Evolutionary conservation across 345 rosid species (phyloP).

Genomic region (Leavenworthia alabamica): DNA sequence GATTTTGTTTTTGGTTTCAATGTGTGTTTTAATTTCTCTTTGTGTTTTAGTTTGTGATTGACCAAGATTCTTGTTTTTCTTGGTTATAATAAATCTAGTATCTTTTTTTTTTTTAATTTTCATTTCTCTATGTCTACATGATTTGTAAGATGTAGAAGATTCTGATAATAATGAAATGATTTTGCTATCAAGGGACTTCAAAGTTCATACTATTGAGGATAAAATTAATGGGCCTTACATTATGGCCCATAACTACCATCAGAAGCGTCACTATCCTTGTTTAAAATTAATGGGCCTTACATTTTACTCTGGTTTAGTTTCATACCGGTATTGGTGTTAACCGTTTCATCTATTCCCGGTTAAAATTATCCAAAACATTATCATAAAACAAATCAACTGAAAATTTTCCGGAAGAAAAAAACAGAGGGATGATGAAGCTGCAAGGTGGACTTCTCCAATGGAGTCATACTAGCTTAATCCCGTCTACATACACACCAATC

Average conservation of each 20-base stretch:
- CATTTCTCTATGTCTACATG: not conserved
- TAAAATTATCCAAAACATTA: slow-evolving; percentile 11
- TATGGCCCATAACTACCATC: not conserved
- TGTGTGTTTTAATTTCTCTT: not conserved
- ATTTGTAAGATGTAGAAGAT: not conserved
- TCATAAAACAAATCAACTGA: slow-evolving; percentile 14
- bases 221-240: not conserved
- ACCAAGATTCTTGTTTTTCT: not conserved
- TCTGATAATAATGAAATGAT: not conserved
- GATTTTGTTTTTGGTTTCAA: not conserved
- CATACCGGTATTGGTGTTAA: not conserved
- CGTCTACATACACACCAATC: slow-evolving; percentile 26
- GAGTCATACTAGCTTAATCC: slow-evolving; percentile 44
- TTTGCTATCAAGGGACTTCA: not conserved
- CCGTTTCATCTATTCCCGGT: not conserved
- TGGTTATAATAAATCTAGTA: not conserved
- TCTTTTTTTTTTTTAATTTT: too few species aligned
- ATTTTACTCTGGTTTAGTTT: slow-evolving; percentile 1
- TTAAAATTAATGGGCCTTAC: too few species aligned
- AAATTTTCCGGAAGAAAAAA: not conserved
- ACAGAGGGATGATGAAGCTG: slow-evolving; percentile 39
- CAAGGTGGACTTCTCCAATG: slow-evolving; percentile 65
- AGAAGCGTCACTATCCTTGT: too few species aligned
- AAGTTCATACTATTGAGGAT: not conserved
- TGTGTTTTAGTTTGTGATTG: not conserved